Evolutionary conservation across 2,329 filamentous ascomycete species (phyloP).

Genomic region (Mycosphaerella arachidis): DNA sequence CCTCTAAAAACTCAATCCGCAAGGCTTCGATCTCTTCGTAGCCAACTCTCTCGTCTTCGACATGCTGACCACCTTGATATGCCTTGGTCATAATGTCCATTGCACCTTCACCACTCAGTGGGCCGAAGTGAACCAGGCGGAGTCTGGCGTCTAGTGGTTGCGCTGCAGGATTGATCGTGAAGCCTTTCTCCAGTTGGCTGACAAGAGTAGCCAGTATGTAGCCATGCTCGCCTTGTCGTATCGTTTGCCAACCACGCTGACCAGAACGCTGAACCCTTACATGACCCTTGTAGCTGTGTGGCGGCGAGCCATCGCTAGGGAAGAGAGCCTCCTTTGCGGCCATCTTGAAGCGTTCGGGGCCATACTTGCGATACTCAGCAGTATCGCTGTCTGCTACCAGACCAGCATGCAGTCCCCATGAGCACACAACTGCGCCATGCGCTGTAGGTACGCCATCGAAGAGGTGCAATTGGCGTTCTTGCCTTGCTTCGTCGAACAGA

Average conservation of each 20-base stretch:
- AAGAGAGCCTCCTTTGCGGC: conserved; percentile 72
- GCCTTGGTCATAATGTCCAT: conserved; percentile 71
- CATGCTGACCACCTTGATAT: conserved; percentile 55
- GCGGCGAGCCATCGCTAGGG: conserved; percentile 47
- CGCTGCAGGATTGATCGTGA: conserved; percentile 73
- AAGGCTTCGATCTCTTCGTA: conserved; percentile 69
- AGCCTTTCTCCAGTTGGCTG: conserved; percentile 74
- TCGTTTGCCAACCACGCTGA: conserved; percentile 27
- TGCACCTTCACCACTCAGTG: conserved; percentile 58
- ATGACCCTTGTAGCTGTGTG: conserved; percentile 55
- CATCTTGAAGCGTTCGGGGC: conserved; percentile 75
- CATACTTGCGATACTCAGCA: conserved; percentile 69
- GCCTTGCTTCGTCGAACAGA: conserved; percentile 41
- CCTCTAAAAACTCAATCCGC: conserved; percentile 61
- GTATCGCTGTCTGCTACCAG: conserved; percentile 92
- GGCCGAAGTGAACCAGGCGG: conserved; percentile 70
- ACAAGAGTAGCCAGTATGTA: conserved; percentile 76
- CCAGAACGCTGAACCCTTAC: conserved; percentile 42
- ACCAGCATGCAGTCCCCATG: conserved; percentile 84
- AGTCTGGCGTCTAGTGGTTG: conserved; percentile 66
- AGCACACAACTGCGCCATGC: conserved; percentile 78
- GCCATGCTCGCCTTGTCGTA: conserved; percentile 53
- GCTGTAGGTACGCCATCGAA: conserved; percentile 34
- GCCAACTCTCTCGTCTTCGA: conserved; percentile 53
- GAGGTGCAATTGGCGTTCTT: conserved; percentile 36